Conservation (phyloP, 1,139 yeast genomes). For the Protomyces inouyei region DNA sequence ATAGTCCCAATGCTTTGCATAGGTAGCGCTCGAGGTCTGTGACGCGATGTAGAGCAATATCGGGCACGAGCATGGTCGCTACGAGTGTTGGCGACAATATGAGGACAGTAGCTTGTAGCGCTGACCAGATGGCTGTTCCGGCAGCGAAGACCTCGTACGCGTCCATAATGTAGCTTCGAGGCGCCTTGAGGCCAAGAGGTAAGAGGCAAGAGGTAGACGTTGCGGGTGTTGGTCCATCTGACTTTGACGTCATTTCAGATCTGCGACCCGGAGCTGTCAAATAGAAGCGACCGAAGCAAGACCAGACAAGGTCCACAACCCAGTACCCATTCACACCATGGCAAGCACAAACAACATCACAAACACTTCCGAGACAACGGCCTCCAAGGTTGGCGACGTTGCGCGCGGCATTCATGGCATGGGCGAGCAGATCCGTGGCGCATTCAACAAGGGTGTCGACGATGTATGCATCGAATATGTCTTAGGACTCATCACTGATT, state of each 20-base stretch:
- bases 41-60: neutral
- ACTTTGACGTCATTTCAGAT: neutral
- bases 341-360: constrained; percentile 2
- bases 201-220: neutral
- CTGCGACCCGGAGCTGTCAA: neutral
- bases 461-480: neutral
- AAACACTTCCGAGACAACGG: neutral
- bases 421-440: constrained; percentile 23
- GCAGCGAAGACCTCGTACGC: constrained; percentile 16
- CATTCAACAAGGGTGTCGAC: constrained; percentile 25
- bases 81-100: constrained; percentile 14
- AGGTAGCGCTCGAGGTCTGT: constrained; percentile 21
- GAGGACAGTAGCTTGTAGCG: constrained; percentile 9
- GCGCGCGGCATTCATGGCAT: constrained; percentile 20
- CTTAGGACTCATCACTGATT: neutral
- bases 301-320: neutral
- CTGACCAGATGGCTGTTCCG: constrained; percentile 21
- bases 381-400: constrained; percentile 4
- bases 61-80: constrained; percentile 4
- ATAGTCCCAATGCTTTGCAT: constrained; percentile 10
- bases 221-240: neutral
- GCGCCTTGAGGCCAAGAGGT: neutral
- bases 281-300: neutral
- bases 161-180: constrained; percentile 5
- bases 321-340: neutral